phyloP scores from a whole-genome alignment of 352 stramenopile species.

The Phytopythium litorale region DNA sequence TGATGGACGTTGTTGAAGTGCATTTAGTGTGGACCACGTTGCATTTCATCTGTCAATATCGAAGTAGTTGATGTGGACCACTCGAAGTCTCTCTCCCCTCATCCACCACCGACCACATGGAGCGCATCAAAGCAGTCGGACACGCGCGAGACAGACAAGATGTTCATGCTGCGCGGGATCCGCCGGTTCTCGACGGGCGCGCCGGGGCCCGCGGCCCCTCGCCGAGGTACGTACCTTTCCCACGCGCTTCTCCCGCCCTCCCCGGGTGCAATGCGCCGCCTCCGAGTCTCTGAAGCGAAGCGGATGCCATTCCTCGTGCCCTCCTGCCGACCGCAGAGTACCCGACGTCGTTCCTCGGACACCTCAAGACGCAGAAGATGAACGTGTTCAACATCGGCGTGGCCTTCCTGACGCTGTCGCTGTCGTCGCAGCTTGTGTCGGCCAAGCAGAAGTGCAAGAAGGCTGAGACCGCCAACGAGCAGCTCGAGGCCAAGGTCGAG shows the following conservation, averaged over 20 bases:
- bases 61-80: neutral
- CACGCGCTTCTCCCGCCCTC: neutral
- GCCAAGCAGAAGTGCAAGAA: constrained; percentile 64
- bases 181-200: constrained; percentile 38
- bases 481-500: constrained; percentile 45
- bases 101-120: constrained; percentile 1
- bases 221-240: constrained; percentile 23
- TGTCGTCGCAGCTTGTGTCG: constrained; percentile 79
- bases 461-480: constrained; percentile 27
- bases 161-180: constrained; percentile 31
- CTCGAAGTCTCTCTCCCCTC: neutral
- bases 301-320: no score
- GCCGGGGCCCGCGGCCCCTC: constrained; percentile 11
- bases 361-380: constrained; percentile 74
- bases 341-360: constrained; percentile 76
- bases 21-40: neutral
- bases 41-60: neutral
- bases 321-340: constrained; percentile 36
- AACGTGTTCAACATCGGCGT: constrained; percentile 87
- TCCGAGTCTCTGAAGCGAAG: neutral
- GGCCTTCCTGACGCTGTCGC: constrained; percentile 77
- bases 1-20: neutral
- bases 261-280: neutral
- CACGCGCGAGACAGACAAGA: neutral
- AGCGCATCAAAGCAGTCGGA: neutral